These are phyloP conservation scores for Cylindrotheca closterium DNA, from an alignment of 108 stramenopile species.

Conservation along the genomic window DNA sequence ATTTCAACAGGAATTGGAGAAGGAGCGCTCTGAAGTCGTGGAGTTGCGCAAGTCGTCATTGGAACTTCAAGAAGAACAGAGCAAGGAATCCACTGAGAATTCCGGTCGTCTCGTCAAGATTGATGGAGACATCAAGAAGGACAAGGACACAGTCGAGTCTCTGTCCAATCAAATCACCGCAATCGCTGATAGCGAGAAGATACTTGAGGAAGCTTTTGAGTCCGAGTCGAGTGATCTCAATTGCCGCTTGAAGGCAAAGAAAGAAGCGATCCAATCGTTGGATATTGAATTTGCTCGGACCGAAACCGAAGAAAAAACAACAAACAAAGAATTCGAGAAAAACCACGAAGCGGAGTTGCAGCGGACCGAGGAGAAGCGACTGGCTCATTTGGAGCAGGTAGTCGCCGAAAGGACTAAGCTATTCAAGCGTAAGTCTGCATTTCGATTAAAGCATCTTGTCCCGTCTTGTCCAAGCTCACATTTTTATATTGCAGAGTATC, in stretches of 20 bases:
- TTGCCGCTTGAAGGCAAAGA: background rate
- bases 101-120: background rate
- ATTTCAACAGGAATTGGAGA: background rate
- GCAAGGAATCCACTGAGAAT: background rate
- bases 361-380: background rate
- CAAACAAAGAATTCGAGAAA: background rate
- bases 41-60: background rate
- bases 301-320: conserved; percentile 2
- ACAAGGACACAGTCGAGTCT: background rate
- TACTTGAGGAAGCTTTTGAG: background rate
- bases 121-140: background rate
- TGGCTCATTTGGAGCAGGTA: background rate
- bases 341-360: background rate
- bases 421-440: background rate
- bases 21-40: background rate
- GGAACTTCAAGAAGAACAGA: background rate
- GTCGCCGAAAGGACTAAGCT: background rate
- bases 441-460: background rate
- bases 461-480: background rate
- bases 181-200: background rate
- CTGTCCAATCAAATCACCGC: conserved; percentile 2
- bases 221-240: background rate
- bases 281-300: background rate
- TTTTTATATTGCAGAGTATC: conserved; percentile 10
- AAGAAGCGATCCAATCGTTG: background rate